Percentiles rank a stretch among this genome's conserved stretches.
Conservation (phyloP, 2,329 filamentous ascomycete species). For the Ustulina deusta region DNA sequence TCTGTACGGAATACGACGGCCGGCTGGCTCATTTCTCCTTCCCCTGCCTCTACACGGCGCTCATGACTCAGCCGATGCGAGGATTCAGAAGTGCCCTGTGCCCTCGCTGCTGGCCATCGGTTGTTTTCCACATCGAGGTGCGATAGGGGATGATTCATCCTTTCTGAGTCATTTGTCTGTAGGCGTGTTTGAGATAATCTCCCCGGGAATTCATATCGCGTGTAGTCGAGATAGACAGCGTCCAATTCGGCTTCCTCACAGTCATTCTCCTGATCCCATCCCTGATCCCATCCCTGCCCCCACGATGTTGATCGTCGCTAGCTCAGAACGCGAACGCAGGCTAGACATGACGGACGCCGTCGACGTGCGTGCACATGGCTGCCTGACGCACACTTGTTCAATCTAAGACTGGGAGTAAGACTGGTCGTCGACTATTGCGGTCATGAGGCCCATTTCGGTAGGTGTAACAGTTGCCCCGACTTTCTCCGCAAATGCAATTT, state of each 20-base stretch:
- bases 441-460: background rate
- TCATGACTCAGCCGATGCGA: conserved; percentile 23
- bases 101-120: conserved; percentile 2
- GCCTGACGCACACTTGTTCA: background rate
- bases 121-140: background rate
- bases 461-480: background rate
- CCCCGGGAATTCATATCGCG: background rate
- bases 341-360: conserved; percentile 4
- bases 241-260: background rate
- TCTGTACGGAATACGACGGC: conserved; percentile 16
- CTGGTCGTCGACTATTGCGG: background rate
- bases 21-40: conserved; percentile 9
- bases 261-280: background rate
- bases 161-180: conserved; percentile 28
- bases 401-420: background rate
- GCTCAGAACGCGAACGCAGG: background rate
- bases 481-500: background rate
- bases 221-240: background rate
- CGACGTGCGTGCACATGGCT: conserved; percentile 12
- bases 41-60: background rate
- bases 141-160: conserved; percentile 18
- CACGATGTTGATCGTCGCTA: background rate
- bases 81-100: background rate
- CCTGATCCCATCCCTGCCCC: background rate
- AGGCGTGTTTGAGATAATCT: background rate